These are phyloP conservation scores for Astragalus membranaceus DNA, from an alignment of 306 rosid species.

Conservation along the genomic window DNA sequence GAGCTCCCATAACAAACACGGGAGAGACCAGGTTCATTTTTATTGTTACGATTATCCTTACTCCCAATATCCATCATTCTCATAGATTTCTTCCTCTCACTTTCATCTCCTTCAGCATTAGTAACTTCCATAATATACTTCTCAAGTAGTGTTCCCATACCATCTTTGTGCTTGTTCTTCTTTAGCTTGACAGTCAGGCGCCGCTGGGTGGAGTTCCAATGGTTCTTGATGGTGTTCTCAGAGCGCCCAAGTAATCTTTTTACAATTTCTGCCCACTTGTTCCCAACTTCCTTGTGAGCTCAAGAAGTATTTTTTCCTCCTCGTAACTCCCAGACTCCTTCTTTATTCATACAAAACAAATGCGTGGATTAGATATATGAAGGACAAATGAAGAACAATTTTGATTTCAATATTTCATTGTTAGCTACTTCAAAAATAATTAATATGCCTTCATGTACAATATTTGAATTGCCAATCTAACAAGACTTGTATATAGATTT, in stretches of 20 bases:
- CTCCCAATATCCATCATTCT: background rate
- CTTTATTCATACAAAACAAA: constrained; percentile 24
- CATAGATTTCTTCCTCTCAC: background rate
- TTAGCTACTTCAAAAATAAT: background rate
- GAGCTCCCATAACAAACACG: too few species aligned
- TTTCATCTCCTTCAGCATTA: background rate
- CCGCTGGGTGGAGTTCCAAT: constrained; percentile 70
- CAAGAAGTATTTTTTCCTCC: constrained; percentile 49
- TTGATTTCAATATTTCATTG: background rate
- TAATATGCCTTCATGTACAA: too few species aligned
- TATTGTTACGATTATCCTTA: too few species aligned
- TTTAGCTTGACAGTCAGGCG: constrained; percentile 32
- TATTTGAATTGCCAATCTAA: too few species aligned
- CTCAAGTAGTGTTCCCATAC: constrained; percentile 26
- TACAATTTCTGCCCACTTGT: constrained; percentile 77
- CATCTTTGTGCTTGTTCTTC: background rate
- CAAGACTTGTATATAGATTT: too few species aligned
- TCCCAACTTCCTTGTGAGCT: constrained; percentile 58
- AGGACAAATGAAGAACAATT: too few species aligned
- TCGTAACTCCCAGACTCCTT: constrained; percentile 71
- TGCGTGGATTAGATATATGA: background rate
- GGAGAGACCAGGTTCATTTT: too few species aligned
- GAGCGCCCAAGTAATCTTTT: constrained; percentile 48
- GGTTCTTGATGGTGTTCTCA: constrained; percentile 70
- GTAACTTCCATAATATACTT: constrained; percentile 42